phyloP scores from a whole-genome alignment of 495 filamentous ascomycete genomes.

The Aspergillus funiculosus region DNA sequence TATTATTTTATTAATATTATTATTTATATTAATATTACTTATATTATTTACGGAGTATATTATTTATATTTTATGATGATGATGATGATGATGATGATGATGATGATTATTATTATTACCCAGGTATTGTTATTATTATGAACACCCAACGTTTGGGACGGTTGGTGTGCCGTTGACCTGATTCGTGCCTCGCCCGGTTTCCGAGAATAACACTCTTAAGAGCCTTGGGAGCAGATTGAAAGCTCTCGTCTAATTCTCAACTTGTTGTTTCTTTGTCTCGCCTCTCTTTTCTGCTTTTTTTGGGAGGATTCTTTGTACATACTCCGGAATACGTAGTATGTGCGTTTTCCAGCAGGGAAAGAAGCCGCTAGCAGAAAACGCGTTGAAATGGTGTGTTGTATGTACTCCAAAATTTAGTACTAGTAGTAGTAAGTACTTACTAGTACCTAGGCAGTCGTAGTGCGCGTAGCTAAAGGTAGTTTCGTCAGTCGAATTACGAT shows the following conservation, averaged over 20 bases:
- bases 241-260: no score
- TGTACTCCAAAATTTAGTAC: no score
- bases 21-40: constrained; percentile 7
- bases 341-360: no score
- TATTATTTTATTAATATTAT: constrained; percentile 2
- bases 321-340: no score
- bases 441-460: no score
- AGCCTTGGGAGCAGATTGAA: constrained; percentile 17
- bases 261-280: neutral
- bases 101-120: constrained; percentile 6
- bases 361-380: no score
- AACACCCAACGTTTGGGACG: constrained; percentile 19
- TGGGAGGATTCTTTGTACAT: neutral
- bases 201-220: constrained; percentile 19
- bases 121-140: constrained; percentile 4
- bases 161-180: constrained; percentile 18
- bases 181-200: constrained; percentile 22
- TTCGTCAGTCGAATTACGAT: constrained; percentile 11
- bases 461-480: no score
- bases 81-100: constrained; percentile 1
- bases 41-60: neutral
- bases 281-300: constrained; percentile 2
- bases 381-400: no score
- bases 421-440: no score
- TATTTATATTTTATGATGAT: neutral